Evolutionary conservation across 192 early-diverging fungal genomes (phyloP).

Genomic region (Podila clonocystis): DNA sequence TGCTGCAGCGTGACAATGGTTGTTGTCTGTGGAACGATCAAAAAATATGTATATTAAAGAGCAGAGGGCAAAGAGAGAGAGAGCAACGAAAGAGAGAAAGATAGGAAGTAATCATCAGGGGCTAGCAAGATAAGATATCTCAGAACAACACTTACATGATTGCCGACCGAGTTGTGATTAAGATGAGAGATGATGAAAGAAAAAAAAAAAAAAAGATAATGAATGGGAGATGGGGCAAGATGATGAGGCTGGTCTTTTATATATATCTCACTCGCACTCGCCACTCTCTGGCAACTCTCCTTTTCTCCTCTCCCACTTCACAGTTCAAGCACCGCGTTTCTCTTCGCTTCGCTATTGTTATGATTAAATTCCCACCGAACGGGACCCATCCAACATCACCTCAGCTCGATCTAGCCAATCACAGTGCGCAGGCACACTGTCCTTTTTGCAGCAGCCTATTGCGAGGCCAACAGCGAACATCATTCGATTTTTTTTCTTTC

Average conservation of each 20-base stretch:
- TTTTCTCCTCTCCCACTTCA: too few relatives aligned
- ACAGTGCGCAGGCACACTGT: background rate
- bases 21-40: background rate
- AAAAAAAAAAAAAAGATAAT: slow-evolving; percentile 7
- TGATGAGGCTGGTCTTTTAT: background rate
- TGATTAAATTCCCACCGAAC: slow-evolving; percentile 1
- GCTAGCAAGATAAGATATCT: background rate
- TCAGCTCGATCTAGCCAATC: slow-evolving; percentile 3
- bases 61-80: background rate
- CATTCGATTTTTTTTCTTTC: background rate
- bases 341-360: too few relatives aligned
- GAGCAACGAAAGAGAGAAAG: background rate
- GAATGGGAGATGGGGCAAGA: background rate
- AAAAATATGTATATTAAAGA: background rate
- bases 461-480: background rate
- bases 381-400: slow-evolving; percentile 5
- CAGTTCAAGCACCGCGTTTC: too few relatives aligned
- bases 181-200: slow-evolving; percentile 3
- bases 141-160: background rate
- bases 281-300: too few relatives aligned
- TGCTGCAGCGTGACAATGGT: background rate
- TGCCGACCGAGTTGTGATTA: background rate
- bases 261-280: too few relatives aligned
- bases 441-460: background rate
- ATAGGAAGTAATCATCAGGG: background rate